Base-by-base conservation (phyloP, 2,329 filamentous ascomycete species). In the Aspergillus sp. region DNA sequence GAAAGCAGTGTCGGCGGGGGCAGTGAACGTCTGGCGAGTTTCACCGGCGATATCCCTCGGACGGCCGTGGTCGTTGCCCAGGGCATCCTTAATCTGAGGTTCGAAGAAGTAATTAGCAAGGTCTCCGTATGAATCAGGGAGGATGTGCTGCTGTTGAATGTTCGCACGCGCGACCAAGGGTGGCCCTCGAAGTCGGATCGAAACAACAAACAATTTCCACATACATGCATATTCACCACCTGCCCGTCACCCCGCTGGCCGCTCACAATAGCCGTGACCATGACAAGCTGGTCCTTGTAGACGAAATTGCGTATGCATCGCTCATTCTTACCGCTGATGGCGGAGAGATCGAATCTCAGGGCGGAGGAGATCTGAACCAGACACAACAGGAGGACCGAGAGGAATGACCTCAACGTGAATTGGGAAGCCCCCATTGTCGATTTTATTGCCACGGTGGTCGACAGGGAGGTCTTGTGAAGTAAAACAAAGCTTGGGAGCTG, bases 281-380 rank as follows among this genome's bases (percentile, higher is more conserved):
- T 93, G 40, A 99, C 94, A 60, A 99, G 79, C 59, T 94, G 96
- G 70, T 97, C 91, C 75, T 86, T 88, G 56, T 85, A 83, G 61
- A 97, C 92, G 73, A 97, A 99, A 79, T 99, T 99, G 72, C 93
- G 86, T 73, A 99, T 89, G 78, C 94, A 99, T 78, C 93, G 84
- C 77, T 93, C 88, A 68, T 87, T 84, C 67, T 81, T 85, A 43
- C 82, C 81, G 56, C 83, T 79, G 53, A 76, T 73, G 42, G 91
- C 90, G 65, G 84, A 76, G 56, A 99, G 84, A 67, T 99, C 94
- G 81, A 99, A 97, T 79, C 96, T 97, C 66, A 99, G 85, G 54
- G 91, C 91, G 38, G 76, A 75, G 38, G 77, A 67, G 38, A 76
- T 58, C 49, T 72, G 67, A 10, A 69, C 58, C 32, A 73, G 58